Evolutionary conservation across 2,329 filamentous ascomycete genomes (phyloP), one percentile per base, ranked within the genome.

Genomic region (Chaetomium strumarium): DNA sequence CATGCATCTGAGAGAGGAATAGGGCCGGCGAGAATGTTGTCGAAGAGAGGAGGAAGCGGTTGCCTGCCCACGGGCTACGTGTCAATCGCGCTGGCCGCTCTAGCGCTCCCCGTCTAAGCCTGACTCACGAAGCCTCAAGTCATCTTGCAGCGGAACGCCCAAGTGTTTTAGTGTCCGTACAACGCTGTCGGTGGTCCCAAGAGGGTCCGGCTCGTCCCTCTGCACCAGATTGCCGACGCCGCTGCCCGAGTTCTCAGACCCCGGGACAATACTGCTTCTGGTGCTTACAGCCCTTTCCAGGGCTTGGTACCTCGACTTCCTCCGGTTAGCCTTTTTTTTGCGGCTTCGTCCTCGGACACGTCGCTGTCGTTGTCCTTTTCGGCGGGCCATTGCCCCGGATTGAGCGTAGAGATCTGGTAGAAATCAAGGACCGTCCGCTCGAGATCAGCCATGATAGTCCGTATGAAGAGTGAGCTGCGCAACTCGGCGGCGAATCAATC

Each of bases 11-110:
- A 0, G 92, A 93, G 12, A 99, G 79, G 68, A 96, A 99, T 8
- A 96, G 75, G 3, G 88, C 83, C 2, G 93, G 93, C 0, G 90
- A 95, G 73, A 99, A 99, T 46, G 88, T 91, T 12, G 92, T 97
- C 14, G 92, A 97, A 11, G 91, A 96, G 19, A 99, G 81, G 51
- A 99, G 80, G 70, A 97, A 99, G 58, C 90, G 88, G 66, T 96
- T 96, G 53, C 88, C 86, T 87, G 46, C 36, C 29, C 9, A 39
- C 34, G 41, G 55, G 65, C 55, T 66, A 59, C 52, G 20, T 46
- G 45, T 59, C 49, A 64, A 34, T 40, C 33, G 29, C 39, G 10
- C 14, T 16, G 19, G 29, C 43, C 24, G 11, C 29, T 30, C 20
- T 13, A 31, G 48, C n/a, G 10, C 6, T 16, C 11, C 14, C 17